Conservation (phyloP, 768 basidiomycete genomes). For the Nidularia sp. region DNA sequence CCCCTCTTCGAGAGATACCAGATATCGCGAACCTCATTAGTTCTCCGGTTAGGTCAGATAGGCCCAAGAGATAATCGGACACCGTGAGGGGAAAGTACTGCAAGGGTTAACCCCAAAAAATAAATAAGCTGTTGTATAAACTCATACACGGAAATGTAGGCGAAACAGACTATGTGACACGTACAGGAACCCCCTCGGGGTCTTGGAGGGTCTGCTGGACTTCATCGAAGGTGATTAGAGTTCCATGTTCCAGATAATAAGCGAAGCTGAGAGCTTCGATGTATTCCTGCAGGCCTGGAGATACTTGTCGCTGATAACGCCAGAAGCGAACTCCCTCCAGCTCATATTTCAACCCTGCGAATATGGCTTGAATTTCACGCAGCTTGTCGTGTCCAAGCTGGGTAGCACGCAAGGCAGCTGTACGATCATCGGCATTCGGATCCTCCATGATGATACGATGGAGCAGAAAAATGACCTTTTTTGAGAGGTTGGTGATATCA, state of each 20-base stretch:
- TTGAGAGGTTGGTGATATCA: conserved; percentile 87
- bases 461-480: conserved; percentile 90
- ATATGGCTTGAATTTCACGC: conserved; percentile 59
- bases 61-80: conserved; percentile 87
- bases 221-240: conserved; percentile 62
- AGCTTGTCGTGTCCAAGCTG: conserved; percentile 56
- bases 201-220: conserved; percentile 66
- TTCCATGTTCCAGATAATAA: conserved; percentile 71
- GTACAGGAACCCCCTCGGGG: conserved; percentile 58
- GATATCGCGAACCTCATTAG: conserved; percentile 95
- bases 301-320: conserved; percentile 71
- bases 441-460: conserved; percentile 60
- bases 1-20: conserved; percentile 64
- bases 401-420: conserved; percentile 38
- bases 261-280: conserved; percentile 91
- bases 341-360: conserved; percentile 57
- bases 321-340: conserved; percentile 70
- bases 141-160: conserved; percentile 3
- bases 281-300: conserved; percentile 89
- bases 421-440: conserved; percentile 19
- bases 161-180: conserved; percentile 19
- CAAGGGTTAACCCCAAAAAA: conserved; percentile 2
- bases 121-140: background rate
- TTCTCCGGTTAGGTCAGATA: conserved; percentile 95
- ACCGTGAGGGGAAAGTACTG: conserved; percentile 76